A percentile compares a stretch with the other conserved stretches of the same genome.
Evolutionary conservation across 75 land plant genomes (phyloP).

Genomic region (Selaginella tamariscina): DNA sequence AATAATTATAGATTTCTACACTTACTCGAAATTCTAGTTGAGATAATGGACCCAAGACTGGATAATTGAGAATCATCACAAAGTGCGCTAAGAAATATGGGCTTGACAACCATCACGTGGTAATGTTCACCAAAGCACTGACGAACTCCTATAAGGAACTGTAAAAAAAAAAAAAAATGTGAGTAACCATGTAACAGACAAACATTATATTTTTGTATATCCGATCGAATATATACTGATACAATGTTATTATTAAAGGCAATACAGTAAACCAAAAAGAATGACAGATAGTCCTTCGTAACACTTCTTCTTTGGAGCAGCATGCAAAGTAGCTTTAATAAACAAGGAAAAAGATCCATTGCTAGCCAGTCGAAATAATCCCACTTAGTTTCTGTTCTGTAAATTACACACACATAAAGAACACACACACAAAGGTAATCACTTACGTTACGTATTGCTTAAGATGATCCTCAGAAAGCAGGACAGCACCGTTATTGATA

Average conservation of each 20-base stretch:
- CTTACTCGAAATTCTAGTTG: slow-evolving; percentile 48
- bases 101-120: slow-evolving; percentile 53
- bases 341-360: slow-evolving; percentile 53
- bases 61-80: slow-evolving; percentile 57
- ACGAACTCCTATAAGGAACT: slow-evolving; percentile 53
- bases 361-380: slow-evolving; percentile 81
- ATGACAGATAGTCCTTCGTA: slow-evolving; percentile 35
- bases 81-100: slow-evolving; percentile 57
- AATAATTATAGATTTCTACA: neutral
- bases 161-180: slow-evolving; percentile 15
- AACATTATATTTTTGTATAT: slow-evolving; percentile 1
- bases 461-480: too few relatives aligned
- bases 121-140: slow-evolving; percentile 54
- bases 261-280: too few relatives aligned
- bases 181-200: neutral
- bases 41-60: slow-evolving; percentile 11
- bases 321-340: slow-evolving; percentile 63
- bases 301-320: slow-evolving; percentile 74
- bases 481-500: too few relatives aligned
- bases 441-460: too few relatives aligned
- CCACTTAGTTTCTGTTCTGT: slow-evolving; percentile 61
- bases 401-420: too few relatives aligned
- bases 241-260: too few relatives aligned
- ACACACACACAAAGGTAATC: too few relatives aligned
- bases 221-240: too few relatives aligned